These are phyloP conservation scores for Conringia planisiliqua DNA, from an alignment of 345 rosid genomes.

Conservation along the genomic window DNA sequence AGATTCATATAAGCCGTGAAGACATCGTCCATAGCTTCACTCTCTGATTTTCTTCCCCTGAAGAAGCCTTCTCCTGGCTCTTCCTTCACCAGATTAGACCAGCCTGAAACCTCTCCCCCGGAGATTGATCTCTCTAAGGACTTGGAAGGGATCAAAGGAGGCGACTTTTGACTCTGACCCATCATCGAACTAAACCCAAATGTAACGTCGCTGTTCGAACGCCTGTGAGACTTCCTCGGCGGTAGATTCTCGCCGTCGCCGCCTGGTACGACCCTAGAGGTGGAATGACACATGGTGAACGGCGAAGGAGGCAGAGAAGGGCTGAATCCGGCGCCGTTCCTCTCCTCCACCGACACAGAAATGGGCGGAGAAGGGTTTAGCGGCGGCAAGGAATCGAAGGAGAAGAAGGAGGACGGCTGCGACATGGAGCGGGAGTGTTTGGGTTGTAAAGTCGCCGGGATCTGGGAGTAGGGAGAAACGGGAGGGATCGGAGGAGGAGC, in stretches of 20 bases:
- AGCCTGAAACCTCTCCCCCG: conserved; percentile 40
- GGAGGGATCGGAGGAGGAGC: conserved; percentile 36
- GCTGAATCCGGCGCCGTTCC: conserved; percentile 44
- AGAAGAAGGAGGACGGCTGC: conserved; percentile 51
- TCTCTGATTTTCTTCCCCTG: conserved; percentile 43
- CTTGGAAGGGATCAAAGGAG: conserved; percentile 55
- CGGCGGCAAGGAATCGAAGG: conserved; percentile 64
- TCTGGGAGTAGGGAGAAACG: conserved; percentile 36
- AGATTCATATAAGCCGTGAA: conserved; percentile 63
- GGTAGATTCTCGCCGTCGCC: conserved; percentile 66
- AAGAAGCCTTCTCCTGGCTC: conserved; percentile 31
- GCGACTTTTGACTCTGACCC: conserved; percentile 39
- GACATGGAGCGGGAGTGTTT: conserved; percentile 60
- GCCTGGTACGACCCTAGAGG: conserved; percentile 19
- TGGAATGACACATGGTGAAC: conserved; percentile 44
- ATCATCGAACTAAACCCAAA: conserved; percentile 54
- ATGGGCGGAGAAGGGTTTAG: conserved; percentile 41
- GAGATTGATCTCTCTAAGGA: conserved; percentile 48
- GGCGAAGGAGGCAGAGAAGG: conserved; percentile 69
- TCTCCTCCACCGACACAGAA: conserved; percentile 69
- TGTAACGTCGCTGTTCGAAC: conserved; percentile 87
- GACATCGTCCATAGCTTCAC: conserved; percentile 58
- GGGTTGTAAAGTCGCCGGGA: conserved; percentile 40
- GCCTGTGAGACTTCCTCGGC: conserved; percentile 77
- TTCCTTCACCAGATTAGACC: conserved; percentile 47